A percentile compares a stretch with the other conserved stretches of the same genome.
Evolutionary conservation across 2,329 filamentous ascomycete genomes (phyloP).

Genomic region (Fusarium sarcochroum): DNA sequence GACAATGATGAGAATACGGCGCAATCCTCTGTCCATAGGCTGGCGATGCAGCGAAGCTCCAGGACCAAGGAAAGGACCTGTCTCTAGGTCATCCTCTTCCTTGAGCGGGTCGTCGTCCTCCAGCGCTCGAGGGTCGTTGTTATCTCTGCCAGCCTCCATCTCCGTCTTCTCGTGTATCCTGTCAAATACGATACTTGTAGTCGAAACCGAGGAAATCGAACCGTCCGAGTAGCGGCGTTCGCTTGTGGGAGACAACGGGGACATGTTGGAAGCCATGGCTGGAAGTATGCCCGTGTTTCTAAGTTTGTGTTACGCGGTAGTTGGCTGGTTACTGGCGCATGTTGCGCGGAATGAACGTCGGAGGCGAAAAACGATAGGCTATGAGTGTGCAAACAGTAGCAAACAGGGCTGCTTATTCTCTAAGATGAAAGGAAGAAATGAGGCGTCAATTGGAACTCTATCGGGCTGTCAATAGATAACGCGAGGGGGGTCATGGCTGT

Average conservation of each 20-base stretch:
- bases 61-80: slow-evolving; percentile 65
- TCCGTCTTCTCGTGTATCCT: slow-evolving; percentile 73
- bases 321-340: slow-evolving; percentile 39
- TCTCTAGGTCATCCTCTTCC: slow-evolving; percentile 62
- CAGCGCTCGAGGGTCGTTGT: slow-evolving; percentile 54
- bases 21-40: slow-evolving; percentile 76
- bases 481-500: slow-evolving; percentile 20
- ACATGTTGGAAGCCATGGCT: slow-evolving; percentile 39
- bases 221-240: slow-evolving; percentile 60
- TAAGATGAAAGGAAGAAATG: slow-evolving; percentile 8
- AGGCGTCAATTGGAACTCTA: slow-evolving; percentile 34
- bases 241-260: slow-evolving; percentile 29
- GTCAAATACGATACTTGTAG: slow-evolving; percentile 86
- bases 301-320: slow-evolving; percentile 15
- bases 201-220: slow-evolving; percentile 83
- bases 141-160: slow-evolving; percentile 48
- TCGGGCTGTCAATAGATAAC: slow-evolving; percentile 45
- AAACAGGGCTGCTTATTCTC: neutral
- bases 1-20: slow-evolving; percentile 73
- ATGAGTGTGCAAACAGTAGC: slow-evolving; percentile 20
- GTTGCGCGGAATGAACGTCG: slow-evolving; percentile 30
- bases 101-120: slow-evolving; percentile 61
- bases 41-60: slow-evolving; percentile 58
- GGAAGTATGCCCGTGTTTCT: slow-evolving; percentile 1
- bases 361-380: slow-evolving; percentile 23